A percentile compares a stretch with the other conserved stretches of the same genome.
These are phyloP conservation scores for Theobroma cacao DNA, from an alignment of 345 rosid genomes.

Conservation along the genomic window DNA sequence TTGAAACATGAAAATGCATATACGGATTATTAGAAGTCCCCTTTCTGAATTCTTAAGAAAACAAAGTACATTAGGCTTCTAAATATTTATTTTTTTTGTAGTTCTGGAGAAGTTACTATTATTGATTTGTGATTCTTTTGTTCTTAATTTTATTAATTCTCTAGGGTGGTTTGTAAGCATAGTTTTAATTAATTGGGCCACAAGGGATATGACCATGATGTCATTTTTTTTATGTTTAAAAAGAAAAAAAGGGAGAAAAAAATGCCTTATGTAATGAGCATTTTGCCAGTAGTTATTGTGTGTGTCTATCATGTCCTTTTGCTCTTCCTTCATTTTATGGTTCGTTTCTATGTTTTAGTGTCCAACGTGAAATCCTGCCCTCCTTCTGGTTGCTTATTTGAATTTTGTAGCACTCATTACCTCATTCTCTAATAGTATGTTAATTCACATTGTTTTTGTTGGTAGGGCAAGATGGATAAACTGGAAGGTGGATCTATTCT, in stretches of 20 bases:
- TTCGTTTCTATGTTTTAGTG: neutral
- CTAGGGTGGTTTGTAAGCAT: neutral
- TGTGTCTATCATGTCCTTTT: neutral
- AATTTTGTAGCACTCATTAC: neutral
- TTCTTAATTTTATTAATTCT: neutral
- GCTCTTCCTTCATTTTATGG: neutral
- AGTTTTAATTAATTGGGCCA: neutral
- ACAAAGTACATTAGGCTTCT: neutral
- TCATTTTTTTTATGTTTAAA: neutral
- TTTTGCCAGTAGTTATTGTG: neutral
- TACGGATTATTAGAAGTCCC: neutral
- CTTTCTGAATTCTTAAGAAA: neutral
- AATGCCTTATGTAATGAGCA: neutral
- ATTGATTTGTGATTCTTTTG: neutral
- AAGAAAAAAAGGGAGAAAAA: neutral
- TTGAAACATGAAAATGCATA: neutral
- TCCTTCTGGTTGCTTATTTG: neutral
- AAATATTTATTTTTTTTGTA: neutral
- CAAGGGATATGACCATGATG: neutral
- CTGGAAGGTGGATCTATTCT: slow-evolving; percentile 95
- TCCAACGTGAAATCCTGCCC: neutral
- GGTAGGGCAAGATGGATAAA: slow-evolving; percentile 89
- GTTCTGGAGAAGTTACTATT: neutral
- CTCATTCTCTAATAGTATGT: neutral
- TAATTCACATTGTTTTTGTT: neutral